Base-by-base conservation (phyloP, 495 filamentous ascomycete genomes). In the Penicillium cosmopolitanum region DNA sequence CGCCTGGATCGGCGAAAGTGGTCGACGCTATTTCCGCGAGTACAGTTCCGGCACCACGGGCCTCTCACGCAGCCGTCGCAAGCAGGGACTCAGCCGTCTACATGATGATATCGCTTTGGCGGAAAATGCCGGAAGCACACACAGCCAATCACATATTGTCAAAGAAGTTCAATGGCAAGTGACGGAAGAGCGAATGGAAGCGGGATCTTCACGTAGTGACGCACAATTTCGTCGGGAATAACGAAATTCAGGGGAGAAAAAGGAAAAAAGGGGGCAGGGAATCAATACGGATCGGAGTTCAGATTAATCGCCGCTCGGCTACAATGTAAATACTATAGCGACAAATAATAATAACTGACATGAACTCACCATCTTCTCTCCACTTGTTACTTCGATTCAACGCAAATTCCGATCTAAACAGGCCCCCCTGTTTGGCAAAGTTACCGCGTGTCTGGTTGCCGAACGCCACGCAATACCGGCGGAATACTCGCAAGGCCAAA, bases 61-160 rank as follows among this genome's bases (percentile, higher is more conserved):
- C 28, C n/a, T 43, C 3, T 51, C 58, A 9, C 52, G 52, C 58
- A 61, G 16, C 33, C 52, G 58, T 25, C 53, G 56, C 11, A 67
- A 64, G 56, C 55, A 50, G 2, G 61, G 65, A 19, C 36, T 58
- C 8, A 60, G 51, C 8, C 58, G 40, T 31, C 31, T 59, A 28
- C 61, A 59, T 6, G 65, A 67, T 51, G 65, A 67, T 15, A 64
- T 67, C 23, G 58, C 52, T 12, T 44, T 61, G 7, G 48, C 58
- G 4, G 53, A 56, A 38, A 55, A 55, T 19, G 52, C 43, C 3
- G 58, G 16, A n/a, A 61, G 58, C 19, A 51, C 31, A 3, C 44
- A 55, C 23, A 56, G 52, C 25, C 23, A 43, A 0, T 46, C 58
- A 3, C 44, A 19, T 9, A 61, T 61, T 51, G 44, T 55, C 11